Evolutionary conservation across 768 basidiomycete genomes (phyloP).

Genomic region (Boletus subcaerulescens): DNA sequence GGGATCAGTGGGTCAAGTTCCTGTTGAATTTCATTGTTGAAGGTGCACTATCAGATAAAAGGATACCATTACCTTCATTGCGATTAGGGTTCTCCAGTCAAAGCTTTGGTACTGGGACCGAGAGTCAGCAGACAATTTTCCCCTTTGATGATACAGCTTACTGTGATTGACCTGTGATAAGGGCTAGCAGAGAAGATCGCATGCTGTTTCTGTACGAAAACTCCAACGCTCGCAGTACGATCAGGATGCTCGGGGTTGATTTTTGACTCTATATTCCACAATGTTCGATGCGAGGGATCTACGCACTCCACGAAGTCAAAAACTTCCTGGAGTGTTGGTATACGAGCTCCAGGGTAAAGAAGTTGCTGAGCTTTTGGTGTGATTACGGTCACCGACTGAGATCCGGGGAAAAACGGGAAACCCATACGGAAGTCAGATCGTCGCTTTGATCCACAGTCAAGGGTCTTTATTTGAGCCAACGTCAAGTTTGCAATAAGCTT

Average conservation of each 20-base stretch:
- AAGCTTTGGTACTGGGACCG: constrained; percentile 71
- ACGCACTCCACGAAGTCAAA: constrained; percentile 76
- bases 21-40: constrained; percentile 31
- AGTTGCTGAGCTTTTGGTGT: constrained; percentile 52
- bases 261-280: constrained; percentile 81
- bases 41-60: not conserved
- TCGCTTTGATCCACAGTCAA: constrained; percentile 76
- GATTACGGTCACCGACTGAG: not conserved
- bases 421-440: constrained; percentile 55
- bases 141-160: constrained; percentile 29
- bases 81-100: constrained; percentile 73
- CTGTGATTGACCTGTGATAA: constrained; percentile 64
- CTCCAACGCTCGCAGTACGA: constrained; percentile 50
- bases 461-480: constrained; percentile 70
- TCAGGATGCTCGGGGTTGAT: constrained; percentile 54
- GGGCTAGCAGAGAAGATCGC: constrained; percentile 54
- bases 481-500: constrained; percentile 76
- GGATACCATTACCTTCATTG: constrained; percentile 54
- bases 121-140: not conserved
- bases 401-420: not conserved
- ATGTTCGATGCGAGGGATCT: constrained; percentile 57
- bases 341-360: constrained; percentile 63
- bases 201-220: constrained; percentile 63
- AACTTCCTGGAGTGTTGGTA: constrained; percentile 70
- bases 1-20: constrained; percentile 52